Percentiles rank a stretch among this genome's conserved stretches.
These are phyloP conservation scores for Debaryomycetaceae sp. DNA, from an alignment of 1,139 yeast species.

Conservation along the genomic window DNA sequence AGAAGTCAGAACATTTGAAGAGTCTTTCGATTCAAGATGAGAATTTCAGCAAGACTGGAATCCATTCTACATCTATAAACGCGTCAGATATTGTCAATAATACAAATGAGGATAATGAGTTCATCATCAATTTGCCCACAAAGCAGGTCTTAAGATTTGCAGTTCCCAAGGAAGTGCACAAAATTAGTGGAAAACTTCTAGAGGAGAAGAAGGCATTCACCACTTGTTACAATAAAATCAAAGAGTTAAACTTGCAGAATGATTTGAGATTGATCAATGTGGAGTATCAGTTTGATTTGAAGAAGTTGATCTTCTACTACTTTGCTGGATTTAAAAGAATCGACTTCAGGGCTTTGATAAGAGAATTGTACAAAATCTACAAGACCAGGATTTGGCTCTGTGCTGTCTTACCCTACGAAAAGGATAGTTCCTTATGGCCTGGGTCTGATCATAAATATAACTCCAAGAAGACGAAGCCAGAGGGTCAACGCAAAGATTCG, in stretches of 20 bases:
- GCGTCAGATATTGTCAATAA: slow-evolving; percentile 40
- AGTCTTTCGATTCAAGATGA: slow-evolving; percentile 49
- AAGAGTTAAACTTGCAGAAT: slow-evolving; percentile 38
- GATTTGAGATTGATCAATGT: slow-evolving; percentile 60
- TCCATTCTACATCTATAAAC: slow-evolving; percentile 35
- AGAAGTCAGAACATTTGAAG: slow-evolving; percentile 73
- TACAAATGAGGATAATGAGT: slow-evolving; percentile 44
- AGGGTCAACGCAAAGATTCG: slow-evolving; percentile 4
- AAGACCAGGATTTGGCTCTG: slow-evolving; percentile 98
- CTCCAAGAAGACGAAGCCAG: slow-evolving; percentile 7
- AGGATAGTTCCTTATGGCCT: slow-evolving; percentile 20
- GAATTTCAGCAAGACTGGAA: slow-evolving; percentile 19
- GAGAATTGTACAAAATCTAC: slow-evolving; percentile 87
- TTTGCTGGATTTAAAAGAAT: slow-evolving; percentile 73
- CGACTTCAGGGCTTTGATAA: slow-evolving; percentile 88
- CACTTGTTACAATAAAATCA: slow-evolving; percentile 43
- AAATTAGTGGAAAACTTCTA: slow-evolving; percentile 40
- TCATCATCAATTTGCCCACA: slow-evolving; percentile 45
- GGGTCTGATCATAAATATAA: not conserved
- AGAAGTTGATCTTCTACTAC: slow-evolving; percentile 90
- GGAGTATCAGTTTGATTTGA: slow-evolving; percentile 93
- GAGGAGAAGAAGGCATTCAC: slow-evolving; percentile 48
- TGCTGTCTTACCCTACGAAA: slow-evolving; percentile 57
- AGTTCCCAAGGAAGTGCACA: slow-evolving; percentile 45
- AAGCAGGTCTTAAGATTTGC: slow-evolving; percentile 49